Evolutionary conservation across 75 land plant species (phyloP).

Genomic region (Cupressus sempervirens): DNA sequence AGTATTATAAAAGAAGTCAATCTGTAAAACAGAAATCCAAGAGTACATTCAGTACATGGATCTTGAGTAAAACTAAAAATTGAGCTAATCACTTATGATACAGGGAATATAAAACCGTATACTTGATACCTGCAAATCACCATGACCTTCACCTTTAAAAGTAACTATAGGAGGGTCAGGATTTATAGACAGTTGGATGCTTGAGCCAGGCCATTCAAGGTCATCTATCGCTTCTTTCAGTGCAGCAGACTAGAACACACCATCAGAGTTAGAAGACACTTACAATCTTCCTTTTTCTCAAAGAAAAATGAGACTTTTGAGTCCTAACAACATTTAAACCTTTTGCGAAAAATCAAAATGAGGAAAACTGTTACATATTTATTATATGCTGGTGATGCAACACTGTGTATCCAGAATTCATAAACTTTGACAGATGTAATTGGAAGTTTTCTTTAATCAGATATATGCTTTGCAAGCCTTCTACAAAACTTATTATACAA

Average conservation of each 20-base stretch:
- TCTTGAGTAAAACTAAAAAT: background rate
- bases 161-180: conserved; percentile 76
- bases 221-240: conserved; percentile 93
- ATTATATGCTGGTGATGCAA: background rate
- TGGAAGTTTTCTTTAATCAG: background rate
- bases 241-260: conserved; percentile 58
- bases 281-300: background rate
- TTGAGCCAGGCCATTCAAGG: conserved; percentile 96
- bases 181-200: conserved; percentile 56
- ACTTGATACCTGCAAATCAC: conserved; percentile 77
- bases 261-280: background rate
- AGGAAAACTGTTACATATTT: background rate
- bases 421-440: background rate
- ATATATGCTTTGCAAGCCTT: background rate
- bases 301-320: background rate
- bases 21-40: conserved; percentile 38
- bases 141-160: conserved; percentile 92
- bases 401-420: background rate
- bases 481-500: background rate
- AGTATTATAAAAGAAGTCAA: conserved; percentile 70
- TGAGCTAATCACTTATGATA: background rate
- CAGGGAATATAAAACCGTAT: background rate
- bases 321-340: background rate
- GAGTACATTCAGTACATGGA: background rate
- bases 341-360: background rate